Conservation (phyloP, 1,139 yeast species). For the Suhomyces ambrosiae region DNA sequence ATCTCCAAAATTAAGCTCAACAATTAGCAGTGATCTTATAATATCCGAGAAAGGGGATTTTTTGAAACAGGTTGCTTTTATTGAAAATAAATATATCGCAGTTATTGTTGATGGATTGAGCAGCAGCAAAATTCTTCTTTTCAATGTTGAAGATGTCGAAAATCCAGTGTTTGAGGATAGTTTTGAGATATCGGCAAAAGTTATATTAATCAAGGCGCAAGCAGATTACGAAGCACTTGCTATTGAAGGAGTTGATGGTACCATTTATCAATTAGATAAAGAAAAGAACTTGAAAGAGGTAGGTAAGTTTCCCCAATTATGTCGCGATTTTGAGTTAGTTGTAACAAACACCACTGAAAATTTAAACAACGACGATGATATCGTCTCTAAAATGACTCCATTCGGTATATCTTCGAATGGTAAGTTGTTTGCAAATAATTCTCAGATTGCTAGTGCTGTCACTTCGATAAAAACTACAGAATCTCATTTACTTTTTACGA, state of each 20-base stretch:
- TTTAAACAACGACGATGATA: constrained; percentile 17
- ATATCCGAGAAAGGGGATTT: constrained; percentile 44
- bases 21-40: constrained; percentile 29
- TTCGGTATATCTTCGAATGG: constrained; percentile 79
- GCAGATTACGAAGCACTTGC: constrained; percentile 56
- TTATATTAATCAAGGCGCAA: constrained; percentile 58
- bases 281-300: constrained; percentile 31
- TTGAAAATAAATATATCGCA: constrained; percentile 52
- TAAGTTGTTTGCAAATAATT: constrained; percentile 65
- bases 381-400: constrained; percentile 40
- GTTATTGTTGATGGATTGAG: constrained; percentile 56
- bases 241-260: constrained; percentile 66
- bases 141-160: constrained; percentile 42
- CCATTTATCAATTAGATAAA: constrained; percentile 47
- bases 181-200: constrained; percentile 49
- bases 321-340: constrained; percentile 61
- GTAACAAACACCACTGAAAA: constrained; percentile 21
- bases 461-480: constrained; percentile 81
- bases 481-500: constrained; percentile 75
- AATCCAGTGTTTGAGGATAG: constrained; percentile 45
- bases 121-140: constrained; percentile 51
- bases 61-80: constrained; percentile 66
- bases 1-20: constrained; percentile 47
- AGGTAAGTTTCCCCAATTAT: constrained; percentile 66
- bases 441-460: constrained; percentile 70